Base-by-base conservation (phyloP, 2,329 filamentous ascomycete genomes). In the Pseudohalonectria lignicola region DNA sequence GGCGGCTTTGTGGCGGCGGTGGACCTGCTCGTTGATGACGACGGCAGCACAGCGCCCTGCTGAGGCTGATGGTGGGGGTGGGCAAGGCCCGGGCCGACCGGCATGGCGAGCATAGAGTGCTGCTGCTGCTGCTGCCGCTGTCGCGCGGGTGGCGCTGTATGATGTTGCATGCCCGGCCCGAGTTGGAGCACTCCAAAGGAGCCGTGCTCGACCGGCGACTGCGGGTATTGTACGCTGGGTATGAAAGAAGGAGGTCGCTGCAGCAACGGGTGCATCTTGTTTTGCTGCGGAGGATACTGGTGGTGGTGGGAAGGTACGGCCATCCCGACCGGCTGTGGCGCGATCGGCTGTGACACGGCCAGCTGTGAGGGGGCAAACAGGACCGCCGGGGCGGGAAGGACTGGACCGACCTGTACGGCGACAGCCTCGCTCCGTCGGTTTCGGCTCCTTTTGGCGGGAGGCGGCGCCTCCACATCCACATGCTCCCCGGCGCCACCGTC, bases 401-500 rank as follows among this genome's bases (percentile, higher is more conserved):
- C n/a, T n/a, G n/a, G n/a, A n/a, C n/a, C n/a, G n/a, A n/a, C n/a
- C n/a, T n/a, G n/a, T n/a, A n/a, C n/a, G n/a, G n/a, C n/a, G n/a
- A n/a, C n/a, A n/a, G n/a, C n/a, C n/a, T n/a, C n/a, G n/a, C n/a
- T 33, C 20, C 36, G 36, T 13, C 34, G 32, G 13, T 40, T 43
- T 9, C 37, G 44, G 11, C 42, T 43, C 41, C 51, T 54, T 48
- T 54, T 55, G 18, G 49, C n/a, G n/a, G n/a, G n/a, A n/a, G n/a
- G 41, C 8, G 46, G 47, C 5, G 43, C 19, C 8, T 32, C 19
- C 8, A 46, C 43, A 9, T 31, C 35, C 26, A 54, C 53, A 1
- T 54, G 54, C 25, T 61, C 59, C 4, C 53, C 43, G 11, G 53
- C 55, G 13, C 62, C 61, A 12, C 56, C 57, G 1, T 59, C 65